These are phyloP conservation scores for Colletotrichum kahawae DNA, from an alignment of 2,329 filamentous ascomycete genomes.

Conservation along the genomic window DNA sequence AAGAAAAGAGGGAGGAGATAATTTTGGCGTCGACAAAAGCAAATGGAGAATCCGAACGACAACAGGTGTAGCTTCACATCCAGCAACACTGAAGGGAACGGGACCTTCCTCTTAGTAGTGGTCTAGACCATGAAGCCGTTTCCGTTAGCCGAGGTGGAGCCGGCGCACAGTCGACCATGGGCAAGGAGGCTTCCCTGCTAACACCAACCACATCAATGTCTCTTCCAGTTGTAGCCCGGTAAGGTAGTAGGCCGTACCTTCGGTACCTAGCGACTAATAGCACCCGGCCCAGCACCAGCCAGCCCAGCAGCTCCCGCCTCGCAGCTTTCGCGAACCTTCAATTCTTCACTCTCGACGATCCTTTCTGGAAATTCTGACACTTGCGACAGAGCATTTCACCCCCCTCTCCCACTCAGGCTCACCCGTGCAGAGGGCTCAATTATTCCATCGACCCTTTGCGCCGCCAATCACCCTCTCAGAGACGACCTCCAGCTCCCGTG, in stretches of 20 bases:
- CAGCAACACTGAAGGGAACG: not conserved
- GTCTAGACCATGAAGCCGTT: not conserved
- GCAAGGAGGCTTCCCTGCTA: not conserved
- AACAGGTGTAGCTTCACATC: not conserved
- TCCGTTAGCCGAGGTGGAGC: conserved; percentile 13
- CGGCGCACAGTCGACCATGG: not conserved
- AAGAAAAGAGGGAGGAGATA: not conserved
- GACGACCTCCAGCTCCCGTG: not conserved
- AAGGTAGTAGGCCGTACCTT: not conserved
- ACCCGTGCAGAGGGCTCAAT: not conserved
- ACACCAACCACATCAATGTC: not conserved
- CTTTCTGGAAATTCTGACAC: conserved; percentile 1
- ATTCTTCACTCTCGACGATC: conserved; percentile 1
- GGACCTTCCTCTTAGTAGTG: not conserved
- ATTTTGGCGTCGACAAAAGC: not conserved
- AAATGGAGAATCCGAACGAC: not conserved
- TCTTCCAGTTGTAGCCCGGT: not conserved
- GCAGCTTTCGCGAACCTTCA: conserved; percentile 15
- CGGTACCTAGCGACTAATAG: not conserved
- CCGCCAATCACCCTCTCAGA: not conserved
- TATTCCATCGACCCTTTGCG: not conserved
- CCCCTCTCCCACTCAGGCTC: not conserved
- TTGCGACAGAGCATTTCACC: conserved; percentile 12
- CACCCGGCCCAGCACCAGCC: not conserved
- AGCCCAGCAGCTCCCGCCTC: conserved; percentile 1